Conservation (phyloP, 148 eudicot genomes). For the Rhododendron griersonianum region DNA sequence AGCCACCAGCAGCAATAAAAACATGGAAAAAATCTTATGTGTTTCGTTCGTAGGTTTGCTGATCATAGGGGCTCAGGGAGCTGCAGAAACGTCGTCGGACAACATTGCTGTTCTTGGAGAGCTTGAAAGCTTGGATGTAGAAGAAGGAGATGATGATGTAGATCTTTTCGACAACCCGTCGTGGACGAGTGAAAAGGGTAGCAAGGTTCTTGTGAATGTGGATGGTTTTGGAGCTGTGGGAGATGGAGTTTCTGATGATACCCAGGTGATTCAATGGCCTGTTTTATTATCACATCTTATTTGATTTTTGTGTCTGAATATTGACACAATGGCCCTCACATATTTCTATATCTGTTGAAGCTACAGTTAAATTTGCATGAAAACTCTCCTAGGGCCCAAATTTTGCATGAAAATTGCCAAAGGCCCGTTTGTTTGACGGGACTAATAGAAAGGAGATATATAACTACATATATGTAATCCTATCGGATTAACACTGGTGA, state of each 20-base stretch:
- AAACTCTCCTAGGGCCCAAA: neutral
- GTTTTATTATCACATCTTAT: neutral
- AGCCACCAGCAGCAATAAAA: neutral
- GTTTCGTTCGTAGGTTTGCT: neutral
- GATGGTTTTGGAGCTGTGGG: slow-evolving; percentile 89
- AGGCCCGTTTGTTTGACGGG: neutral
- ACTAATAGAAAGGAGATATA: neutral
- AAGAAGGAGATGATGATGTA: slow-evolving; percentile 32
- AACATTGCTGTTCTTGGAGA: slow-evolving; percentile 8
- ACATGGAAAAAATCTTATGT: neutral
- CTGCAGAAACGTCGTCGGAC: neutral
- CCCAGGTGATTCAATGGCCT: slow-evolving; percentile 13
- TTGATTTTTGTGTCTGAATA: neutral
- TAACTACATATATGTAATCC: neutral
- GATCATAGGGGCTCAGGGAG: neutral
- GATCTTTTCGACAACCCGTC: slow-evolving; percentile 34
- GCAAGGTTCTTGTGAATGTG: slow-evolving; percentile 67
- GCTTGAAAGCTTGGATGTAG: slow-evolving; percentile 44
- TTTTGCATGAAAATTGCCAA: neutral
- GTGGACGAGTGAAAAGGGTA: slow-evolving; percentile 35
- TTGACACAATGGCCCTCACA: neutral
- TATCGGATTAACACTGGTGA: neutral
- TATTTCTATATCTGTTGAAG: neutral
- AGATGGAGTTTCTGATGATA: slow-evolving; percentile 83
- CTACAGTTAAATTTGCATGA: neutral